phyloP scores from a whole-genome alignment of 106 monocot species.

The Acanthochlamys bracteata region DNA sequence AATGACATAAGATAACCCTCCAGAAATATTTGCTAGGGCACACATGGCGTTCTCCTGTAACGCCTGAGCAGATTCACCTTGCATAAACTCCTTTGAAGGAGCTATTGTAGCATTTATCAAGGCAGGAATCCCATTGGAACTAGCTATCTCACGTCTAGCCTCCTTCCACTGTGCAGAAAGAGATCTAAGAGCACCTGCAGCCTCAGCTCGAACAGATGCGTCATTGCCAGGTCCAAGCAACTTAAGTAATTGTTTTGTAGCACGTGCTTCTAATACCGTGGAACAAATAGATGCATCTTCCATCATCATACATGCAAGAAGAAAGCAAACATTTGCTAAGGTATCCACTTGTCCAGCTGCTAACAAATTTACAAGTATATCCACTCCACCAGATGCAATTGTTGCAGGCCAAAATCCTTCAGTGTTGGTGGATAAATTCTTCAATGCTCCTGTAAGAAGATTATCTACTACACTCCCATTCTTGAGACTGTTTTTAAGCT shows the following conservation, averaged over 20 bases:
- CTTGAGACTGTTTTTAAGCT: slow-evolving; percentile 56
- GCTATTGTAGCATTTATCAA: slow-evolving; percentile 98
- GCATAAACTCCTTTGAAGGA: slow-evolving; percentile 99
- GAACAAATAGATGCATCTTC: slow-evolving; percentile 85
- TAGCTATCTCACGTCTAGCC: slow-evolving; percentile 86
- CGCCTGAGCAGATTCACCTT: slow-evolving; percentile 92
- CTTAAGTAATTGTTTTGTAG: slow-evolving; percentile 74
- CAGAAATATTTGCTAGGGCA: slow-evolving; percentile 97
- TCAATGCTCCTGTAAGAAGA: slow-evolving; percentile 74
- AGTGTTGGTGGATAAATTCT: slow-evolving; percentile 74
- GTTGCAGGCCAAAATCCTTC: slow-evolving; percentile 85
- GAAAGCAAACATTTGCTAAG: slow-evolving; percentile 82
- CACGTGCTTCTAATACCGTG: slow-evolving; percentile 38
- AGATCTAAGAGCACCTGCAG: slow-evolving; percentile 87
- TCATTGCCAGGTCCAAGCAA: slow-evolving; percentile 86
- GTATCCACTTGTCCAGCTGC: slow-evolving; percentile 48
- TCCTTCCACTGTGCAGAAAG: slow-evolving; percentile 96
- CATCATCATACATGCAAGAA: slow-evolving; percentile 80
- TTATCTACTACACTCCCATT: slow-evolving; percentile 61
- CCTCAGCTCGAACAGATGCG: slow-evolving; percentile 88
- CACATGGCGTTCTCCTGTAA: slow-evolving; percentile 99
- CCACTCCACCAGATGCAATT: slow-evolving; percentile 57
- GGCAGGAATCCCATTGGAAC: slow-evolving; percentile 87
- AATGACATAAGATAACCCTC: slow-evolving; percentile 91
- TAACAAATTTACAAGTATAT: slow-evolving; percentile 81